Evolutionary conservation across 176 grass and related monocot genomes (phyloP).

Genomic region (Echinochloa phyllopogon): DNA sequence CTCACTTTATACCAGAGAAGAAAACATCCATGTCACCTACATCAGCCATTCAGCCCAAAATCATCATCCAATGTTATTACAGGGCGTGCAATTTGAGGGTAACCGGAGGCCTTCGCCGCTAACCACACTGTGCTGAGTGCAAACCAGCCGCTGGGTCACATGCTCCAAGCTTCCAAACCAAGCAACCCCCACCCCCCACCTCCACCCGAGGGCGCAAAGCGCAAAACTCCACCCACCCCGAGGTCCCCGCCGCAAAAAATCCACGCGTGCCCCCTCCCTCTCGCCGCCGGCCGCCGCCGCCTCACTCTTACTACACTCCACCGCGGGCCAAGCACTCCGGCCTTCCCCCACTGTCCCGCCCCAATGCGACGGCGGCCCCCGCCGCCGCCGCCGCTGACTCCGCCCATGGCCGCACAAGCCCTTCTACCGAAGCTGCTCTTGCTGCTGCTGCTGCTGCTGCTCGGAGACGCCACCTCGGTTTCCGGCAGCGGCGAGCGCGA

Average conservation of each 20-base stretch:
- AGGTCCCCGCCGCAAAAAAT: conserved; percentile 53
- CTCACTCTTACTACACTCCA: neutral
- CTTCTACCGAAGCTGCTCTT: conserved; percentile 22
- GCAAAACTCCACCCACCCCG: conserved; percentile 34
- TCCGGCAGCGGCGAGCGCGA: conserved; percentile 48
- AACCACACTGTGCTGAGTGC: conserved; percentile 38
- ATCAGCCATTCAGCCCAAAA: neutral
- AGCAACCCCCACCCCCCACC: conserved; percentile 27
- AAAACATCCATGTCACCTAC: neutral
- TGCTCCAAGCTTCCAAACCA: conserved; percentile 46
- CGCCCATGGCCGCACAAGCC: conserved; percentile 37
- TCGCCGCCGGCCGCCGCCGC: conserved; percentile 33
- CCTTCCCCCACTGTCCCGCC: conserved; percentile 33
- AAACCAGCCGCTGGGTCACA: conserved; percentile 23
- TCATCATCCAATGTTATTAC: too few species aligned
- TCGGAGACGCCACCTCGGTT: neutral
- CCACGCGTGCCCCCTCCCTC: conserved; percentile 33
- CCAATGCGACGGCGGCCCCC: conserved; percentile 59
- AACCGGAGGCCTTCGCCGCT: conserved; percentile 19
- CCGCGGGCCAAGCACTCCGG: neutral
- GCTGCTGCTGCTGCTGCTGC: conserved; percentile 35
- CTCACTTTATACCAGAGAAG: neutral
- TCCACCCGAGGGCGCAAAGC: conserved; percentile 40
- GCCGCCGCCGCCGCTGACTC: conserved; percentile 45
- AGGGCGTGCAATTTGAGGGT: conserved; percentile 12